Evolutionary conservation across 257 asterid genomes (phyloP).

Genomic region (Solanum neorickii): DNA sequence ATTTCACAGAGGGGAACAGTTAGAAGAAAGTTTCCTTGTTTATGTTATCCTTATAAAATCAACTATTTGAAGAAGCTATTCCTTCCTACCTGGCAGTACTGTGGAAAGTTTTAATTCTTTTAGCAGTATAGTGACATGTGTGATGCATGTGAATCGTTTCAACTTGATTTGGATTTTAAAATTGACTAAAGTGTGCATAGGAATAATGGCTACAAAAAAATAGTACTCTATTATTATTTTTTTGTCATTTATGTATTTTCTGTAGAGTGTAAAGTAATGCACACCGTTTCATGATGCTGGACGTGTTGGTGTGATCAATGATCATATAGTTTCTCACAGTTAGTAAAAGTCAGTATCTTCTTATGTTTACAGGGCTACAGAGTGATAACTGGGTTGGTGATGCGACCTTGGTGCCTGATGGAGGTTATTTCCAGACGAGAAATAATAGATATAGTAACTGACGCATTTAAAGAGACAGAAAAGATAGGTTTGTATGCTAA

Average conservation of each 20-base stretch:
- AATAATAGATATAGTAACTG: conserved; percentile 48
- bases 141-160: background rate
- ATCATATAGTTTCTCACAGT: background rate
- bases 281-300: background rate
- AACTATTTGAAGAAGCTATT: background rate
- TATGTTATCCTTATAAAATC: background rate
- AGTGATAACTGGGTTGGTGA: conserved; percentile 60
- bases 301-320: background rate
- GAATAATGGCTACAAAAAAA: background rate
- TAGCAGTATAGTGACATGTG: background rate
- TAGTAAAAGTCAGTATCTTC: background rate
- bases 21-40: background rate
- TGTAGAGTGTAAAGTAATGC: background rate
- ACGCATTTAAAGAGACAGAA: conserved; percentile 49
- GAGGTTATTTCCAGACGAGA: conserved; percentile 66
- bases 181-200: background rate
- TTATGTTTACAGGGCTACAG: conserved; percentile 57
- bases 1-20: background rate
- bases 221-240: background rate
- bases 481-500: conserved; percentile 52
- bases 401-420: conserved; percentile 82
- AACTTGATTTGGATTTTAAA: background rate
- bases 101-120: background rate
- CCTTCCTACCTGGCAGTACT: background rate
- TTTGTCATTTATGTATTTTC: background rate